These are phyloP conservation scores for Beauveria brongniartii DNA, from an alignment of 2,329 filamentous ascomycete species.

Conservation along the genomic window DNA sequence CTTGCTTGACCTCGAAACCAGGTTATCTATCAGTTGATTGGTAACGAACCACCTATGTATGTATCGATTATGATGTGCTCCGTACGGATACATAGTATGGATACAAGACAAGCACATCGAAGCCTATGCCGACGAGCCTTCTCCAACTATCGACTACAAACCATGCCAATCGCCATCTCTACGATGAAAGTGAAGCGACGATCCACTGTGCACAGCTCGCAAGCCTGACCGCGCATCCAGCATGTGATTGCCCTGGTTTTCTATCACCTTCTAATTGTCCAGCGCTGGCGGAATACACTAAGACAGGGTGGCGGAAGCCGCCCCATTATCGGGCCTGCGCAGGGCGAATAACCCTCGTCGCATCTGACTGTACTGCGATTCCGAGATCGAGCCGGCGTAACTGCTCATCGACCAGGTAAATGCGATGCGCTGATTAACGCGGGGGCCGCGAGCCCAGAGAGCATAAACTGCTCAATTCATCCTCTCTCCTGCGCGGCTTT, in stretches of 20 bases:
- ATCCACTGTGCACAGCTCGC: background rate
- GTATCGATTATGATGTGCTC: too few relatives aligned
- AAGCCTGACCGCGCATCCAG: background rate
- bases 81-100: too few relatives aligned
- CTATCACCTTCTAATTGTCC: background rate
- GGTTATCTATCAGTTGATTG: too few relatives aligned
- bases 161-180: background rate
- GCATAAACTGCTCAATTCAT: background rate
- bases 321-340: background rate
- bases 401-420: background rate
- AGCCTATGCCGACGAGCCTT: background rate
- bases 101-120: background rate
- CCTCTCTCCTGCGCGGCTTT: background rate
- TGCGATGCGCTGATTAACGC: background rate
- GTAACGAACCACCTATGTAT: too few relatives aligned
- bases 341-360: background rate
- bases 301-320: background rate
- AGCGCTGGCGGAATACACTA: background rate
- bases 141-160: background rate
- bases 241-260: conserved; percentile 1
- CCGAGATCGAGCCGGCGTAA: conserved; percentile 2
- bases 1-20: background rate
- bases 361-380: conserved; percentile 10
- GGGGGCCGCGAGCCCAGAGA: background rate
- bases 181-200: too few relatives aligned